Evolutionary conservation across 1,284 basidiomycete genomes (phyloP), one percentile per base, ranked within the genome.

Genomic region (Microbotryomycetes sp.): DNA sequence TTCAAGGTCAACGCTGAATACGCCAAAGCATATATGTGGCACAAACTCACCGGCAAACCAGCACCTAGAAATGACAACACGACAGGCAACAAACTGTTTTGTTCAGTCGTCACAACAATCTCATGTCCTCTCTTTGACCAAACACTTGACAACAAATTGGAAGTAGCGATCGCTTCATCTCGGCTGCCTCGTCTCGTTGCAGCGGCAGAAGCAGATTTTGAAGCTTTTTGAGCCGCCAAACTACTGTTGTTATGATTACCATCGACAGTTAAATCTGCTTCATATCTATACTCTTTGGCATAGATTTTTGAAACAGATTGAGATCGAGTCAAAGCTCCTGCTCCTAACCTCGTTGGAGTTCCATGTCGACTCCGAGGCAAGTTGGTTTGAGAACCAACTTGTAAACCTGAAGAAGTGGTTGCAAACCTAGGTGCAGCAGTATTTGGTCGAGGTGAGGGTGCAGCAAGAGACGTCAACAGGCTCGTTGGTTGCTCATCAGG

Each of bases 71-170:
- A 68, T 2, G 59, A 47, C 14, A 68, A 30, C 25, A 69, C 55
- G 12, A 66, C 30, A 3, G 77, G 76, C 25, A 78, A 63, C 15
- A 77, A 66, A 30, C 75, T 76, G 64, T 79, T 79, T 58, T 79
- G 77, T 62, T 76, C 74, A 48, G 74, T 74, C 6, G 72, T 68
- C 3, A 72, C 48, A 4, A 74, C 70, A 7, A 79, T 59, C 49
- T 77, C 76, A 6, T 68, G 59, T 1, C 77, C 76, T 30, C 67
- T 73, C 67, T 72, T 70, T 56, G 58, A 49, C 45, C 55, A 66
- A 25, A 32, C 19, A n/a, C 53, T 60, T 15, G 45, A 49, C 2
- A 42, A 32, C 3, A 54, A 48, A 50, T 16, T 55, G 9, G 42
- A 49, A 12, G 28, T 57, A 32, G 47, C 54, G 2, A 23, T 26